Evolutionary conservation across 352 stramenopile species (phyloP).

Genomic region (Pseudoperonospora humuli): DNA sequence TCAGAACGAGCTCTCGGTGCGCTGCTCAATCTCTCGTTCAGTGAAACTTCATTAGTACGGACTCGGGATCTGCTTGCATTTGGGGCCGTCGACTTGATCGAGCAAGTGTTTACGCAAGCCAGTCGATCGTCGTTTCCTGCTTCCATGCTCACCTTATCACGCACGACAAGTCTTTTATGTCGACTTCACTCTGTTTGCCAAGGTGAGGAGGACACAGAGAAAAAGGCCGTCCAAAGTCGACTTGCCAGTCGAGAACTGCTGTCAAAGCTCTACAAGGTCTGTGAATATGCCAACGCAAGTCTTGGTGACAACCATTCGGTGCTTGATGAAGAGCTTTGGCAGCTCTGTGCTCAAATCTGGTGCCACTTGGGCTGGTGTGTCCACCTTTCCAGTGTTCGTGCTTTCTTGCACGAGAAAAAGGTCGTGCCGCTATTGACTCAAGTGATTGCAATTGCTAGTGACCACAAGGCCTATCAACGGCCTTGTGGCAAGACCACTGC

Average conservation of each 20-base stretch:
- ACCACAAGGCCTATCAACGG: constrained; percentile 18
- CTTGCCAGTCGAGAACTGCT: constrained; percentile 19
- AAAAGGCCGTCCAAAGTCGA: not conserved
- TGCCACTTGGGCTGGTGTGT: too few species aligned
- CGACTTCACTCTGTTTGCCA: constrained; percentile 47
- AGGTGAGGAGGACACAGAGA: too few species aligned
- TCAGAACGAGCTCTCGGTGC: constrained; percentile 43
- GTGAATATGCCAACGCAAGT: too few species aligned
- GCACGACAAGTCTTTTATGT: constrained; percentile 47
- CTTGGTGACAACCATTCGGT: too few species aligned
- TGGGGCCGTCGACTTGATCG: too few species aligned
- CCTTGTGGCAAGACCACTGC: too few species aligned
- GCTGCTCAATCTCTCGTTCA: constrained; percentile 61
- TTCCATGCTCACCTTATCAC: constrained; percentile 32
- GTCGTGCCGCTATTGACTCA: constrained; percentile 31
- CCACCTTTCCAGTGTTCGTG: constrained; percentile 25
- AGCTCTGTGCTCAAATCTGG: constrained; percentile 53
- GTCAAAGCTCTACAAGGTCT: constrained; percentile 22
- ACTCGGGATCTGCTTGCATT: too few species aligned
- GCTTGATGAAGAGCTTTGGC: constrained; percentile 38
- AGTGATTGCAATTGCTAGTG: constrained; percentile 30
- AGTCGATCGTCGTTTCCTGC: too few species aligned
- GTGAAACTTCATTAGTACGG: constrained; percentile 26
- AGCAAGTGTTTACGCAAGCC: too few species aligned
- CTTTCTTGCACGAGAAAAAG: constrained; percentile 32